A percentile compares a stretch with the other conserved stretches of the same genome.
Conservation (phyloP, 768 basidiomycete species). For the Lepiota brunneoincarnata region DNA sequence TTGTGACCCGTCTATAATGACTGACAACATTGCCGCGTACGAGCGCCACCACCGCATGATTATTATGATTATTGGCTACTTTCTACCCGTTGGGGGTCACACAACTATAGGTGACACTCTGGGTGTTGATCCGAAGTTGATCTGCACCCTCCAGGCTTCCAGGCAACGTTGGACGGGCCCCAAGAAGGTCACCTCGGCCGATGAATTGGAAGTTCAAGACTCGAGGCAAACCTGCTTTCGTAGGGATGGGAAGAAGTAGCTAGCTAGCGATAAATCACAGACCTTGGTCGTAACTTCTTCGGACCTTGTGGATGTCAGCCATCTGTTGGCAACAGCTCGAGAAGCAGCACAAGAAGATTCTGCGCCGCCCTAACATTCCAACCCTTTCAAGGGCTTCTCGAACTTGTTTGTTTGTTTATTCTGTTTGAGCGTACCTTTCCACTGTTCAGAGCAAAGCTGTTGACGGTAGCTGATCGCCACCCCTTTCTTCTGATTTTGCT, state of each 20-base stretch:
- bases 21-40: too few species aligned
- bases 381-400: constrained; percentile 1
- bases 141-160: background rate
- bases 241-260: background rate
- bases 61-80: too few species aligned
- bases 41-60: too few species aligned
- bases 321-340: constrained; percentile 1
- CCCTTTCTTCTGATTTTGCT: constrained; percentile 4
- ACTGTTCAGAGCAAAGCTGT: background rate
- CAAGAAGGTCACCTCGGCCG: constrained; percentile 1
- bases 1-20: too few species aligned
- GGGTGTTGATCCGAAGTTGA: background rate
- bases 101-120: too few species aligned
- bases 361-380: background rate
- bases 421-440: constrained; percentile 4
- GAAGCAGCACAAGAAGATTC: background rate
- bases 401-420: background rate
- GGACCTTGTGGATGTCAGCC: background rate
- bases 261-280: background rate
- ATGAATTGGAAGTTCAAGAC: background rate
- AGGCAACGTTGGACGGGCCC: background rate
- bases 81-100: too few species aligned
- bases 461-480: constrained; percentile 7
- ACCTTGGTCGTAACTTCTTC: background rate
- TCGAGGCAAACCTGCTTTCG: background rate